Evolutionary conservation across 331 rosid genomes (phyloP).

Genomic region (Rosa hybrid): DNA sequence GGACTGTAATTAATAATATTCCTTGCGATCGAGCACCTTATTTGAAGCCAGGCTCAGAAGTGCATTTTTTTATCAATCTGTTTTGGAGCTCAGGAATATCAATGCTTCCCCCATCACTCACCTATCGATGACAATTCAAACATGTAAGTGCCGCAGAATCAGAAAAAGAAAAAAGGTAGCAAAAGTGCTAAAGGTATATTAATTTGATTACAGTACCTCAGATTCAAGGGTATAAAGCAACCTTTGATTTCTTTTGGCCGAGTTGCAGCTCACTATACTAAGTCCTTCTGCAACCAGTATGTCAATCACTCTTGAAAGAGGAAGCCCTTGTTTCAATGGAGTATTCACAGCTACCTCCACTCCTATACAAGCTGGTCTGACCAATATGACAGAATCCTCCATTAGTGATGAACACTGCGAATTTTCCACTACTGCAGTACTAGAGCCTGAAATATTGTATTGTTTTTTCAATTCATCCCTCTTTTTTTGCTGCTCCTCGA

Average conservation of each 20-base stretch:
- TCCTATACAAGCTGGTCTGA: constrained; percentile 24
- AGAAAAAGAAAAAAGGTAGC: neutral
- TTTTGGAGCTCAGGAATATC: constrained; percentile 35
- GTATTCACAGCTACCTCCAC: constrained; percentile 42
- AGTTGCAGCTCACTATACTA: constrained; percentile 29
- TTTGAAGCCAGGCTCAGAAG: constrained; percentile 1
- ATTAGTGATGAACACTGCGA: neutral
- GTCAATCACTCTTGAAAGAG: constrained; percentile 35
- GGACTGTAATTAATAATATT: neutral
- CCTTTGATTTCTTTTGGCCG: constrained; percentile 37
- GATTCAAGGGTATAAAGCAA: constrained; percentile 40
- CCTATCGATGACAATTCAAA: constrained; percentile 22
- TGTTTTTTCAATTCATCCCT: constrained; percentile 33
- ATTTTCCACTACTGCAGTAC: neutral
- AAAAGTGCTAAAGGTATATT: neutral
- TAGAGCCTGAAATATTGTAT: neutral
- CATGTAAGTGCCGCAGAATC: neutral
- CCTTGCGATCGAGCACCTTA: neutral
- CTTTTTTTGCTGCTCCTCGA: constrained; percentile 27
- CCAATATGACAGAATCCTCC: constrained; percentile 8
- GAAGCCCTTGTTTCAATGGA: constrained; percentile 28
- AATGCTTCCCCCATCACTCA: constrained; percentile 24
- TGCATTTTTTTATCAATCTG: constrained; percentile 21
- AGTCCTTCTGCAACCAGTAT: constrained; percentile 37
- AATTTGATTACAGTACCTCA: constrained; percentile 27